Evolutionary conservation across 352 stramenopile species (phyloP).

Genomic region (Pythium graminicola): DNA sequence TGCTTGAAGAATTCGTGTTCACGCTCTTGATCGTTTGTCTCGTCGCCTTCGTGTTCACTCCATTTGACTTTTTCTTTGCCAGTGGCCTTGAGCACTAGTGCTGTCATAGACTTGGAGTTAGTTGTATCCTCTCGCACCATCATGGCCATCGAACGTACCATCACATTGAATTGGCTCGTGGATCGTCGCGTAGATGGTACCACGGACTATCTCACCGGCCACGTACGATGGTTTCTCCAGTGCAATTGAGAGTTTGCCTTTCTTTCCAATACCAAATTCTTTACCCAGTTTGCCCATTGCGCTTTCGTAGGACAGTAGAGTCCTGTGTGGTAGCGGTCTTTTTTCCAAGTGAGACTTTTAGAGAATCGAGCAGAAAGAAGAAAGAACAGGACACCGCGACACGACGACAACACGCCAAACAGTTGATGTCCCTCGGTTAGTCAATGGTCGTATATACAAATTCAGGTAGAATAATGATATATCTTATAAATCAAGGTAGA

Average conservation of each 20-base stretch:
- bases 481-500: no score
- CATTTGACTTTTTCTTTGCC: constrained; percentile 68
- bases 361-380: background rate
- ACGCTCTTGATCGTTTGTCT: constrained; percentile 26
- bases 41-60: constrained; percentile 32
- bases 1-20: constrained; percentile 66
- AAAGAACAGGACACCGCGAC: background rate
- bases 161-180: constrained; percentile 58
- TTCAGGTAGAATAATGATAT: no score
- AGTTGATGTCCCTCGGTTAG: no score
- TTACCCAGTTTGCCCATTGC: constrained; percentile 27
- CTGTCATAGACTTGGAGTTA: constrained; percentile 16
- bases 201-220: constrained; percentile 49
- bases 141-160: background rate
- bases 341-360: background rate
- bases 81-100: constrained; percentile 54
- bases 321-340: background rate
- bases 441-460: no score
- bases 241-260: constrained; percentile 57
- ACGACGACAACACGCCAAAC: no score
- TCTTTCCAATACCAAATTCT: constrained; percentile 48
- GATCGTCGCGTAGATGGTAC: constrained; percentile 57
- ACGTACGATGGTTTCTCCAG: constrained; percentile 58
- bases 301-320: background rate
- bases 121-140: background rate